Percentiles rank a stretch among this genome's conserved stretches.
phyloP scores from a whole-genome alignment of 345 rosid genomes.

The Syzygium aromaticum region DNA sequence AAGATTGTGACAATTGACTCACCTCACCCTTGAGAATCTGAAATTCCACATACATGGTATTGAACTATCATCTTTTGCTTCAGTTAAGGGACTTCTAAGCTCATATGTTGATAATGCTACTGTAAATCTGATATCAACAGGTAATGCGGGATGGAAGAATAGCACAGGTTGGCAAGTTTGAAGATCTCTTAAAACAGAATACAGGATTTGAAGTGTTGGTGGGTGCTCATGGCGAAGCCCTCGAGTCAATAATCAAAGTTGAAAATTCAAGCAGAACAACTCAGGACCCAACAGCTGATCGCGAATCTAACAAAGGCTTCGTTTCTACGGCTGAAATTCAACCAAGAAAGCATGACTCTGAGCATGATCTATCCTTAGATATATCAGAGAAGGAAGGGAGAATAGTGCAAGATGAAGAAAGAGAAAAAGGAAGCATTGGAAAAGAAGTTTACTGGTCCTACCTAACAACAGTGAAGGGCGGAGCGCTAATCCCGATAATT shows the following conservation, averaged over 20 bases:
- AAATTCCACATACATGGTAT: background rate
- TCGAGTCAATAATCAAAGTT: conserved; percentile 57
- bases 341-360: conserved; percentile 35
- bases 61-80: background rate
- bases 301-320: conserved; percentile 22
- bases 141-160: conserved; percentile 92
- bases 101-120: background rate
- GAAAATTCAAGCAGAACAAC: conserved; percentile 46
- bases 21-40: background rate
- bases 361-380: conserved; percentile 48
- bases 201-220: conserved; percentile 85
- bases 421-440: conserved; percentile 84
- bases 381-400: conserved; percentile 55
- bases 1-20: background rate
- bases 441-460: conserved; percentile 85
- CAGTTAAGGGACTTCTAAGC: background rate
- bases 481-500: conserved; percentile 64
- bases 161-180: conserved; percentile 72
- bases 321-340: conserved; percentile 24
- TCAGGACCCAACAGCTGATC: conserved; percentile 22
- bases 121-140: conserved; percentile 19
- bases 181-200: conserved; percentile 63
- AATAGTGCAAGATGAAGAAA: conserved; percentile 86
- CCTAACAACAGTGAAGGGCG: conserved; percentile 60
- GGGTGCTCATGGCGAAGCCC: conserved; percentile 81